phyloP scores from a whole-genome alignment of 805 yeast genomes.

The Candida fluviatilis region DNA sequence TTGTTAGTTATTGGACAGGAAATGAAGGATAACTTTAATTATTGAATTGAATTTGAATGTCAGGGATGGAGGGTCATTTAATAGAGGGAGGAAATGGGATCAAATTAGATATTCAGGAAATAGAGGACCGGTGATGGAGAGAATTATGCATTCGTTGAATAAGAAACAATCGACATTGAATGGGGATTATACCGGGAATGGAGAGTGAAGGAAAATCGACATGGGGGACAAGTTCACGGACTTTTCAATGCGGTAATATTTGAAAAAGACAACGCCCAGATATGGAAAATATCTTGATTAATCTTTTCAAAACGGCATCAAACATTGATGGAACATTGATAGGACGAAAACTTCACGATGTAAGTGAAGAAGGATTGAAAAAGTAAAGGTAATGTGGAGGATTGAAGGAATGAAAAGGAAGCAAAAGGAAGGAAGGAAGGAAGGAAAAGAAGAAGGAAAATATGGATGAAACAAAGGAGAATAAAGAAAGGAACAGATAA shows the following conservation, averaged over 20 bases:
- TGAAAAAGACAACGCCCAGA: too few relatives aligned
- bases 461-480: not conserved
- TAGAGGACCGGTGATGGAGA: constrained; percentile 3
- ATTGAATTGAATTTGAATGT: constrained; percentile 1
- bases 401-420: constrained; percentile 1
- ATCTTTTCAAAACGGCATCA: too few relatives aligned
- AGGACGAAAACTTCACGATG: too few relatives aligned
- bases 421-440: constrained; percentile 4
- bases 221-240: too few relatives aligned
- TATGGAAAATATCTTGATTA: too few relatives aligned
- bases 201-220: constrained; percentile 3
- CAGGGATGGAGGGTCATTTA: constrained; percentile 1
- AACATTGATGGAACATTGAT: too few relatives aligned
- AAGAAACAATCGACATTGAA: not conserved
- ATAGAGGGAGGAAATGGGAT: constrained; percentile 4
- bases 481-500: not conserved
- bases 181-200: not conserved
- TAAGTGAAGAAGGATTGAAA: constrained; percentile 4
- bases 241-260: too few relatives aligned
- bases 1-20: constrained; percentile 1
- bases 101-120: not conserved
- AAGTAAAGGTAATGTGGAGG: constrained; percentile 6
- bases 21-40: constrained; percentile 1
- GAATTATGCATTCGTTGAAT: not conserved
- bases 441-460: constrained; percentile 2